Evolutionary conservation across 768 basidiomycete genomes (phyloP).

Genomic region (Ramaria rubella): DNA sequence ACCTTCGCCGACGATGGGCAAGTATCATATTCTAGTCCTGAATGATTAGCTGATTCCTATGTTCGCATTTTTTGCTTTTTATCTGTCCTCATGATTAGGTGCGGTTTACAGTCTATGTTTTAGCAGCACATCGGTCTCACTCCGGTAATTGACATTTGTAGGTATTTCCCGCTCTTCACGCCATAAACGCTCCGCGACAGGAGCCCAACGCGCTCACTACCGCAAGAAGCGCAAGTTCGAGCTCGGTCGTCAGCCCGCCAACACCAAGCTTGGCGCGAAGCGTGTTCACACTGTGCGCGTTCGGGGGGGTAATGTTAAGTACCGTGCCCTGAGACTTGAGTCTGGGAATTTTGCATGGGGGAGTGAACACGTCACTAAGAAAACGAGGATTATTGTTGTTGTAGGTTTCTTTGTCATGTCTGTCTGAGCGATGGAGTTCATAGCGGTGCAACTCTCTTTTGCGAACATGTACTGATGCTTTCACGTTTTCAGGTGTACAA

Average conservation of each 20-base stretch:
- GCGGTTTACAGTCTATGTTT: neutral
- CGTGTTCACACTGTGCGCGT: constrained; percentile 92
- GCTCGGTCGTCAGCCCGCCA: constrained; percentile 96
- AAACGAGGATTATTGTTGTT: constrained; percentile 94
- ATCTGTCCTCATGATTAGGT: neutral
- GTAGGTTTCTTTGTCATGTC: constrained; percentile 44
- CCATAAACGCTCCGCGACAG: constrained; percentile 94
- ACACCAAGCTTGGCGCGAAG: constrained; percentile 94
- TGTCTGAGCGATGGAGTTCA: too few species aligned
- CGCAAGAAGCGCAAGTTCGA: constrained; percentile 99
- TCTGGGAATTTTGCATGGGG: constrained; percentile 99
- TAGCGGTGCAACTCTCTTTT: too few species aligned
- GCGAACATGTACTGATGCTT: neutral
- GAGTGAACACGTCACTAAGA: constrained; percentile 88
- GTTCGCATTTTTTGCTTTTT: neutral
- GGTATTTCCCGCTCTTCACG: constrained; percentile 97
- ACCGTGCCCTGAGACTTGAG: constrained; percentile 94
- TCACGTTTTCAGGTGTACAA: constrained; percentile 77
- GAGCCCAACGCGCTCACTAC: constrained; percentile 89
- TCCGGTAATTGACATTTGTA: constrained; percentile 22
- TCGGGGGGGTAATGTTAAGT: constrained; percentile 93
- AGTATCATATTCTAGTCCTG: neutral
- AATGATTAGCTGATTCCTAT: neutral
- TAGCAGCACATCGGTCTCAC: neutral
- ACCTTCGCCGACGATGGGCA: constrained; percentile 7